phyloP scores from a whole-genome alignment of 108 stramenopile species.

The Schizochytrium sp. region DNA sequence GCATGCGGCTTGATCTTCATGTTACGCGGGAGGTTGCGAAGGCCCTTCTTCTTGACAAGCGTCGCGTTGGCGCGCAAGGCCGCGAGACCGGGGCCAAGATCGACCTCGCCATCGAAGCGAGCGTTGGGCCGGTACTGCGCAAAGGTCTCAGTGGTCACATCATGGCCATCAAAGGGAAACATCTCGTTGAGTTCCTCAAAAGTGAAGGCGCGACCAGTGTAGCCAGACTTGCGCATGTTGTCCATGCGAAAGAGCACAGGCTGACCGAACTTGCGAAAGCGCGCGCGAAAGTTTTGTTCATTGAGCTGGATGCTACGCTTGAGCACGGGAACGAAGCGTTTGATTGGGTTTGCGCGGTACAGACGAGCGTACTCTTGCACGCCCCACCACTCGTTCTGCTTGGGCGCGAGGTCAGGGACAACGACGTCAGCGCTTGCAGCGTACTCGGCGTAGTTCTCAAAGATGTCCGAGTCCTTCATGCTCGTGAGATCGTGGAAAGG shows the following conservation, averaged over 20 bases:
- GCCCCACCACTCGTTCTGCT: not conserved
- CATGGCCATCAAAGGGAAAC: not conserved
- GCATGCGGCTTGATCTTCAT: conserved; percentile 11
- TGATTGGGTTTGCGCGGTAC: not conserved
- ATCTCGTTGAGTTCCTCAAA: not conserved
- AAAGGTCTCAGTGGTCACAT: not conserved
- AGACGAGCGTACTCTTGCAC: not conserved
- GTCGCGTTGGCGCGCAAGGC: not conserved
- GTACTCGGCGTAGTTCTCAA: conserved; percentile 7
- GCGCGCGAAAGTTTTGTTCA: not conserved
- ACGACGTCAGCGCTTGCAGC: not conserved
- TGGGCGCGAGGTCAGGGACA: not conserved
- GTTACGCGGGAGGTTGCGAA: conserved; percentile 5
- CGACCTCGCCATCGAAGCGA: not conserved
- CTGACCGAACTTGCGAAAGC: conserved; percentile 10
- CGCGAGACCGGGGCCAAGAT: not conserved
- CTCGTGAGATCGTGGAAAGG: not conserved
- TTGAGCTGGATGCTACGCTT: not conserved
- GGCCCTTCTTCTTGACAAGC: not conserved
- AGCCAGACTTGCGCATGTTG: conserved; percentile 14
- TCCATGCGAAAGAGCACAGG: conserved; percentile 3
- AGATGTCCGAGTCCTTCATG: not conserved
- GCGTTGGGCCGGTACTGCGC: not conserved
- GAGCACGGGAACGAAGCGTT: not conserved
- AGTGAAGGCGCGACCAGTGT: not conserved